These are phyloP conservation scores for Lactarius tabidus DNA, from an alignment of 768 basidiomycete genomes.

Conservation along the genomic window DNA sequence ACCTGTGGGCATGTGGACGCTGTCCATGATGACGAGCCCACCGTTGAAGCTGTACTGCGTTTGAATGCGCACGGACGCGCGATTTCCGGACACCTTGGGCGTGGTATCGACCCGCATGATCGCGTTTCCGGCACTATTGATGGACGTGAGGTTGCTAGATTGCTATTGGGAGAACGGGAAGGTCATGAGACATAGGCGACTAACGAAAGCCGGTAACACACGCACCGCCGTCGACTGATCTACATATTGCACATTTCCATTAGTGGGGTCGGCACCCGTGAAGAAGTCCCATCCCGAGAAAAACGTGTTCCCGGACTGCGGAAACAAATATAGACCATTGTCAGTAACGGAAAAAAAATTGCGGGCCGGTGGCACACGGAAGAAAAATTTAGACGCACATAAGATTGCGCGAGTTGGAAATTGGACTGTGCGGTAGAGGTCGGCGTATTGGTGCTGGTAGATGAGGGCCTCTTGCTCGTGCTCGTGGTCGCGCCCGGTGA, in stretches of 20 bases:
- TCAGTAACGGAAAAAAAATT: neutral
- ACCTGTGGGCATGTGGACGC: slow-evolving; percentile 85
- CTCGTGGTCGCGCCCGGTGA: neutral
- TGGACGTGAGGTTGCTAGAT: slow-evolving; percentile 53
- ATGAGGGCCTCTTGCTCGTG: slow-evolving; percentile 19
- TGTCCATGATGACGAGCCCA: slow-evolving; percentile 75
- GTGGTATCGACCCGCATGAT: slow-evolving; percentile 91
- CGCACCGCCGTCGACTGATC: slow-evolving; percentile 57
- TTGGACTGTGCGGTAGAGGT: slow-evolving; percentile 27
- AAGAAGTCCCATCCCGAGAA: slow-evolving; percentile 82
- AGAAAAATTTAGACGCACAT: slow-evolving; percentile 41
- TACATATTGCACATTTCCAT: slow-evolving; percentile 66
- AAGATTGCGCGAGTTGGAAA: slow-evolving; percentile 52
- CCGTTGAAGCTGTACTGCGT: slow-evolving; percentile 56
- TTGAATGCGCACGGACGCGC: slow-evolving; percentile 77
- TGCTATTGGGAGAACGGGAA: slow-evolving; percentile 34
- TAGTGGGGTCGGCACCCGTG: slow-evolving; percentile 66
- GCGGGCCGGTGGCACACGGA: neutral
- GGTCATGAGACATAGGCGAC: slow-evolving; percentile 13
- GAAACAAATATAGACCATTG: neutral
- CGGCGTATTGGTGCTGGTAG: slow-evolving; percentile 24
- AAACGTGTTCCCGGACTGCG: slow-evolving; percentile 63
- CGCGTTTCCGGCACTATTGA: slow-evolving; percentile 71
- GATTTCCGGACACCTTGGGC: slow-evolving; percentile 56
- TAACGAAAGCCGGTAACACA: neutral